phyloP scores from a whole-genome alignment of 176 grass and related monocot species.

The Pontederia crassipes region DNA sequence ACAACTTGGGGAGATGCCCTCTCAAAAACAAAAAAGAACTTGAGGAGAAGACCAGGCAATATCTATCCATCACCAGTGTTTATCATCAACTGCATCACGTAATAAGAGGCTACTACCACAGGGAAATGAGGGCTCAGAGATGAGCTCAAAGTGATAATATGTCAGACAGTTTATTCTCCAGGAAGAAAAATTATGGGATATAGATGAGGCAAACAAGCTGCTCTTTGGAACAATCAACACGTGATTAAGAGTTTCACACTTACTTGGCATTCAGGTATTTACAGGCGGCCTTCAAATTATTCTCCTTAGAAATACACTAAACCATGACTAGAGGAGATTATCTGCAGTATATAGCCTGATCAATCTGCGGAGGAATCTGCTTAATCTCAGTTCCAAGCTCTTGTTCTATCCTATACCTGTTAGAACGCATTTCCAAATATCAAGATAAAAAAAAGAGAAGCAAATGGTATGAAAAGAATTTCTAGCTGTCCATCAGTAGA shows the following conservation, averaged over 20 bases:
- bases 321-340: conserved; percentile 29
- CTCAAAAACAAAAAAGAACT: too few species aligned
- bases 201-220: neutral
- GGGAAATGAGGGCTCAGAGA: too few species aligned
- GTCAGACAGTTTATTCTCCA: too few species aligned
- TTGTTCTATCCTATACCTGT: conserved; percentile 93
- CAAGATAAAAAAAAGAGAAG: conserved; percentile 3
- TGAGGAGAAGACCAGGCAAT: too few species aligned
- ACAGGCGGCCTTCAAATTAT: conserved; percentile 41
- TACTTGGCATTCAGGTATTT: conserved; percentile 61
- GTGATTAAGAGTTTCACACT: neutral
- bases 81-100: too few species aligned
- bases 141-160: too few species aligned
- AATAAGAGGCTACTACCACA: too few species aligned
- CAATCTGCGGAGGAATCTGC: conserved; percentile 82
- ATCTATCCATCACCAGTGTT: too few species aligned
- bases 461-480: too few species aligned
- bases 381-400: conserved; percentile 98
- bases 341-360: conserved; percentile 85
- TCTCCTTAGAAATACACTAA: conserved; percentile 34
- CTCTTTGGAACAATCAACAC: too few species aligned
- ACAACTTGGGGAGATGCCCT: too few species aligned
- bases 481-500: neutral
- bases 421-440: neutral
- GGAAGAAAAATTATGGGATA: too few species aligned